Evolutionary conservation across 345 rosid genomes (phyloP), one percentile per base, ranked within the genome.

Genomic region (Populus ilicifolia): DNA sequence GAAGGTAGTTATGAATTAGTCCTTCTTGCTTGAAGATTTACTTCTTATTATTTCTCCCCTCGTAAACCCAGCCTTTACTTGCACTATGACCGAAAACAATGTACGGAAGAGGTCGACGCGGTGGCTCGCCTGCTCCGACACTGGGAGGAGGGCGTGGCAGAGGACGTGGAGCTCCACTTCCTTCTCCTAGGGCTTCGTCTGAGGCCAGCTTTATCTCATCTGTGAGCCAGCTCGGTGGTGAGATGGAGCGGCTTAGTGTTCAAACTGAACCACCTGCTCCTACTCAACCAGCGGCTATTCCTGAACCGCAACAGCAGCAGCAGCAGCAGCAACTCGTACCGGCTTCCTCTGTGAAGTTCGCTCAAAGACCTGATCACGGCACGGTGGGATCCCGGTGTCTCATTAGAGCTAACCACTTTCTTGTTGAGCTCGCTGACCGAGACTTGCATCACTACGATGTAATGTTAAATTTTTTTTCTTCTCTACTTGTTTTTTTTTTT

Each of bases 401-500:
- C 13, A 44, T 70, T 16, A 21, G 56, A 27, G 73, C 73, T 5
- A 70, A 70, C 56, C 73, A 70, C 29, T 44, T 70, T 14, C 33
- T 70, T n/a, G 73, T 70, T 6, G 73, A 70, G 73, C 73, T 70
- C 30, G 33, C 9, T 6, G 73, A 70, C 36, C 52, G 73, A 6
- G 59, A 70, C 35, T 23, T 70, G 10, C 59, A 70, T 48, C 73
- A 70, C 33, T 70, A 70, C 59, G 73, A 70, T 41, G 73, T 70
- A 70, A 18, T 27, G 39, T 23, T 61, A 20, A 20, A 10, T 61
- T 23, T 61, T 61, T 61, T 10, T n/a, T 33, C 8, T 23, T 23
- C 23, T 61, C 10, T 23, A 8, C 65, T 20, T n/a, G n/a, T n/a
- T n/a, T n/a, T 61, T 20, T 61, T 23, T 18, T 20, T 61, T 20